These are phyloP conservation scores for Paramecium sonneborni DNA, from an alignment of 73 alveolate genomes.

Conservation along the genomic window DNA sequence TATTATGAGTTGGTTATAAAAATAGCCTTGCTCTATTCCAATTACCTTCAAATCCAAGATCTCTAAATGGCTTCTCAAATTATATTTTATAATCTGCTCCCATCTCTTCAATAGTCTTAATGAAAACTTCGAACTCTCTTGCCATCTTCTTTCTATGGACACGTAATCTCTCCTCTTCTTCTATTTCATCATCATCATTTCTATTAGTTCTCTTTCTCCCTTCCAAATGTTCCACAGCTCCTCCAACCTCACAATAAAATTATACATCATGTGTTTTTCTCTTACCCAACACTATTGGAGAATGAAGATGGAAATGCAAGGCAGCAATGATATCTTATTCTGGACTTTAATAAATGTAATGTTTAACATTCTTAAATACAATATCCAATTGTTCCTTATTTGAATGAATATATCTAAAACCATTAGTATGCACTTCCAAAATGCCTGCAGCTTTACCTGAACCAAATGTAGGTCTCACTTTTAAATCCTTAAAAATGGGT, in stretches of 20 bases:
- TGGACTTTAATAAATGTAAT: constrained; percentile 93
- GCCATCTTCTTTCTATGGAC: constrained; percentile 82
- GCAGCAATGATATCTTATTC: constrained; percentile 91
- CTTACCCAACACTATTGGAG: constrained; percentile 87
- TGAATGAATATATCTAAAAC: constrained; percentile 86
- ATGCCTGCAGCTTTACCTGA: constrained; percentile 89
- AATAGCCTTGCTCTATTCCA: constrained; percentile 86
- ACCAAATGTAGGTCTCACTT: constrained; percentile 85
- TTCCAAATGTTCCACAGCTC: constrained; percentile 93
- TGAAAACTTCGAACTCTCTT: constrained; percentile 82
- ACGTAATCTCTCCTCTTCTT: constrained; percentile 92
- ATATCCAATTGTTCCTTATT: constrained; percentile 89
- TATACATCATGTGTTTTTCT: constrained; percentile 89
- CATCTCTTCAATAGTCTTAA: constrained; percentile 78
- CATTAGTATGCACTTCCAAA: constrained; percentile 91
- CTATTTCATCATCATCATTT: constrained; percentile 94
- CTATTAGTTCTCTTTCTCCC: constrained; percentile 74
- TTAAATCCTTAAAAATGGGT: constrained; percentile 80
- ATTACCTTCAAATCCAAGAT: constrained; percentile 89
- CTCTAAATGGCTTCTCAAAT: constrained; percentile 87
- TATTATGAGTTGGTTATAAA: constrained; percentile 88
- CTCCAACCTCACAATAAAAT: constrained; percentile 93
- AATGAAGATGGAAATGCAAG: constrained; percentile 90
- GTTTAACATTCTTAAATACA: constrained; percentile 88
- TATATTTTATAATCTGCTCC: constrained; percentile 69